These are phyloP conservation scores for Trametes polyzona DNA, from an alignment of 1,284 basidiomycete genomes.

Conservation along the genomic window DNA sequence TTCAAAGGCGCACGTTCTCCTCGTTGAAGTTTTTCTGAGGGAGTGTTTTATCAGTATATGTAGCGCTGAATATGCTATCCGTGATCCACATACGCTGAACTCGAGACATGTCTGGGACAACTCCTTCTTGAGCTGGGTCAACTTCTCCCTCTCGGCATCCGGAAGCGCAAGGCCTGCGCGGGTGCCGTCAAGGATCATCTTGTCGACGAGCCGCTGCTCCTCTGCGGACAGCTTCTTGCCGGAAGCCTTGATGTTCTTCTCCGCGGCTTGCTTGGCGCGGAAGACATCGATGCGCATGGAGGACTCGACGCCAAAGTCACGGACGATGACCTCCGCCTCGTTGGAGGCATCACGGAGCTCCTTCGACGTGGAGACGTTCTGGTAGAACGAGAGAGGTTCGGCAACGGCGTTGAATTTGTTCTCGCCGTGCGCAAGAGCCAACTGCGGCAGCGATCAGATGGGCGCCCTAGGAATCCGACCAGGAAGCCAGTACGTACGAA, in stretches of 20 bases:
- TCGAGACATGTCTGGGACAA: constrained; percentile 73
- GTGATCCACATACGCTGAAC: constrained; percentile 58
- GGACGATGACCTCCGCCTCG: constrained; percentile 66
- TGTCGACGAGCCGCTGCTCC: constrained; percentile 74
- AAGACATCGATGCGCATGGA: constrained; percentile 82
- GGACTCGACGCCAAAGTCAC: constrained; percentile 70
- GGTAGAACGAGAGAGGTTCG: constrained; percentile 75
- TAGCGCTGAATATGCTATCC: not conserved
- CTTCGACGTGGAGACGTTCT: constrained; percentile 76
- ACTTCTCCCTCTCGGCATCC: constrained; percentile 58
- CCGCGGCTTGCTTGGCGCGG: constrained; percentile 69
- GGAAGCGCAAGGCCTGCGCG: constrained; percentile 75
- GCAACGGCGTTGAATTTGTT: constrained; percentile 52
- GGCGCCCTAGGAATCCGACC: not conserved
- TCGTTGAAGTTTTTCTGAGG: constrained; percentile 84
- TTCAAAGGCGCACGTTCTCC: constrained; percentile 60
- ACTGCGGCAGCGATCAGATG: constrained; percentile 36
- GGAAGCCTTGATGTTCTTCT: constrained; percentile 65
- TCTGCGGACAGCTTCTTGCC: constrained; percentile 64
- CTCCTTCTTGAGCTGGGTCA: constrained; percentile 68
- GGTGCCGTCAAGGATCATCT: constrained; percentile 77
- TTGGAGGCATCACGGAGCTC: constrained; percentile 77
- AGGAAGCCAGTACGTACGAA: constrained; percentile 19
- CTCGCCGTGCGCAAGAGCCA: constrained; percentile 62
- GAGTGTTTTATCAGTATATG: no score